Percentiles rank a stretch among this genome's conserved stretches.
Conservation (phyloP, 306 rosid species). For the Macrotyloma uniflorum region DNA sequence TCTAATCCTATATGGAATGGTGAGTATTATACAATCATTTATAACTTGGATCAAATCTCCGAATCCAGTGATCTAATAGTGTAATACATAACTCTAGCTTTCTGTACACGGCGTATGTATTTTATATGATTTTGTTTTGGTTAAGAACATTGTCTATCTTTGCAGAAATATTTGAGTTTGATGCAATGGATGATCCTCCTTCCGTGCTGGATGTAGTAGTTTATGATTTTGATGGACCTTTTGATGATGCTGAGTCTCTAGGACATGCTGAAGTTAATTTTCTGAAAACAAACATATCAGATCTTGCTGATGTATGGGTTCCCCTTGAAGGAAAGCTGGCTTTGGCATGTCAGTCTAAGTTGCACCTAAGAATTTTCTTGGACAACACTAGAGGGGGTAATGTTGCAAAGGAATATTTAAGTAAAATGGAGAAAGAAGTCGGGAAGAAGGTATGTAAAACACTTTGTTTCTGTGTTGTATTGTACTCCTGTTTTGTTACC, state of each 20-base stretch:
- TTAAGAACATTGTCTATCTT: conserved; percentile 37
- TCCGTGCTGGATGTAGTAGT: conserved; percentile 88
- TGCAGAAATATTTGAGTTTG: conserved; percentile 97
- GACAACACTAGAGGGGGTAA: conserved; percentile 80
- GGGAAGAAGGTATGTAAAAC: conserved; percentile 83
- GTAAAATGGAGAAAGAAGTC: conserved; percentile 97
- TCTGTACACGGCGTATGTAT: not conserved
- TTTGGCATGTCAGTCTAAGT: conserved; percentile 89
- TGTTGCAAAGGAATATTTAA: conserved; percentile 72
- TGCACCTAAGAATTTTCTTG: conserved; percentile 92
- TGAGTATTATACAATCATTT: conserved; percentile 38
- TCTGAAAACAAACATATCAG: conserved; percentile 76
- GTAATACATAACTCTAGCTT: not conserved
- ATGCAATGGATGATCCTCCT: conserved; percentile 99
- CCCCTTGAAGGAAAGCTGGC: conserved; percentile 96
- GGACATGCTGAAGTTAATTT: conserved; percentile 94
- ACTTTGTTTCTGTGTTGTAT: conserved; percentile 13
- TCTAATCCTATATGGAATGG: conserved; percentile 94
- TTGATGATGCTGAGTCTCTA: conserved; percentile 84
- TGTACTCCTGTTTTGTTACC: conserved; percentile 28
- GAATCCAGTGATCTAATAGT: not conserved
- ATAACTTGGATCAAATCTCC: conserved; percentile 13
- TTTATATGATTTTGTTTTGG: conserved; percentile 18
- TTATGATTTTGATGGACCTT: conserved; percentile 97
- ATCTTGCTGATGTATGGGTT: conserved; percentile 89